Percentiles rank a stretch among this genome's conserved stretches.
These are phyloP conservation scores for Microsporum audouinii DNA, from an alignment of 2,329 filamentous ascomycete genomes.

Conservation along the genomic window DNA sequence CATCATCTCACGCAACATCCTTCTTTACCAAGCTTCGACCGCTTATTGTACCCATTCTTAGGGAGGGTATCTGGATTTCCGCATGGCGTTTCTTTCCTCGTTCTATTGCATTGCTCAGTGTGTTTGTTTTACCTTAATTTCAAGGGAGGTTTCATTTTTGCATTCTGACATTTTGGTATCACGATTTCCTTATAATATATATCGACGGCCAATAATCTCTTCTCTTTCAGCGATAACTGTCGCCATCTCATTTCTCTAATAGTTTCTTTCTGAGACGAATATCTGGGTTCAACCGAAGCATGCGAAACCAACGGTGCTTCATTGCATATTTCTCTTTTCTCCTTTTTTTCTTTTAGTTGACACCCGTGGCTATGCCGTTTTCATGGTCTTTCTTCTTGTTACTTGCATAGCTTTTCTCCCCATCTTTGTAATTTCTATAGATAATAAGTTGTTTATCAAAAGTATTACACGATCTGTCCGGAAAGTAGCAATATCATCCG, in stretches of 20 bases:
- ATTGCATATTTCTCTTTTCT: conserved; percentile 1
- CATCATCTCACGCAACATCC: not conserved
- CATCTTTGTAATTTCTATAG: not conserved
- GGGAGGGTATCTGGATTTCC: conserved; percentile 1
- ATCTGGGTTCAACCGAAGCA: not conserved
- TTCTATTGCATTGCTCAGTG: not conserved
- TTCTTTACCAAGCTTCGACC: not conserved
- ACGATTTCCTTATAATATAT: not conserved
- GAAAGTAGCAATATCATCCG: not conserved
- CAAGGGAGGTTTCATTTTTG: not conserved
- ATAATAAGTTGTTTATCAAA: not conserved
- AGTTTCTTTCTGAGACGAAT: not conserved
- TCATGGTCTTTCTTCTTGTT: not conserved
- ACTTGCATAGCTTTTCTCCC: not conserved
- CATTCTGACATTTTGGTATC: not conserved
- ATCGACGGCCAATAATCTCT: not conserved
- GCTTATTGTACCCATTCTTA: not conserved
- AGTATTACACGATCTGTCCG: too few relatives aligned
- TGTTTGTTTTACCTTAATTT: not conserved
- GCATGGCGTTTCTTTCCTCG: not conserved
- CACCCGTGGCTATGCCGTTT: not conserved
- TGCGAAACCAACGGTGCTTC: not conserved
- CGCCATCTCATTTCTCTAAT: not conserved
- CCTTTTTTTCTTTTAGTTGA: not conserved
- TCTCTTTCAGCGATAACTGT: not conserved